Evolutionary conservation across 108 stramenopile species (phyloP).

Genomic region (Pseudonitzschia delicatissima): DNA sequence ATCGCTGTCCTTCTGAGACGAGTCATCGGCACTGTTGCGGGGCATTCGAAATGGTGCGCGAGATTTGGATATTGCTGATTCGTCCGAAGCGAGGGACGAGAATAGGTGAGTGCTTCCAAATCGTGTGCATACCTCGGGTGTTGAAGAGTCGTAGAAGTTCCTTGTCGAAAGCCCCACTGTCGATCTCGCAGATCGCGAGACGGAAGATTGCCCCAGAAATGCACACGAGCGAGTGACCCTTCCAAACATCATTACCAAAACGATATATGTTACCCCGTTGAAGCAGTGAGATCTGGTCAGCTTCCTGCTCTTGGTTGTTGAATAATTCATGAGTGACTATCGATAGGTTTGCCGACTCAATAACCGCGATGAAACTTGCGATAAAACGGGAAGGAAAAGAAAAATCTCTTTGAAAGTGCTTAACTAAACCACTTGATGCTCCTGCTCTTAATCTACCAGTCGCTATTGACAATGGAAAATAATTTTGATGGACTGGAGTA

Average conservation of each 20-base stretch:
- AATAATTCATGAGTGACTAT: neutral
- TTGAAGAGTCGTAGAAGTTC: neutral
- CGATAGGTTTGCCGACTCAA: too few relatives aligned
- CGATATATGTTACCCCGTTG: neutral
- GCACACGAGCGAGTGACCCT: neutral
- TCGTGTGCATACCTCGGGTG: neutral
- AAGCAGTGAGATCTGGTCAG: neutral
- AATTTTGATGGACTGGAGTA: too few relatives aligned
- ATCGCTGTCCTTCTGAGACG: conserved; percentile 14
- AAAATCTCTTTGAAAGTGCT: neutral
- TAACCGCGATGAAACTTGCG: neutral
- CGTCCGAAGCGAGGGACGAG: conserved; percentile 9
- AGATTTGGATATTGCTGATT: conserved; percentile 37
- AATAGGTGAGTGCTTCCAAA: neutral
- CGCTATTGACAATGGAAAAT: too few relatives aligned
- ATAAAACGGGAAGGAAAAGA: too few relatives aligned
- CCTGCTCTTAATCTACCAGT: too few relatives aligned
- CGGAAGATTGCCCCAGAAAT: neutral
- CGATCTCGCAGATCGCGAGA: neutral
- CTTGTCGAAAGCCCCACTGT: neutral
- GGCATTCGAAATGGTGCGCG: conserved; percentile 52
- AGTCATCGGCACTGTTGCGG: conserved; percentile 37
- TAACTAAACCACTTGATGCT: too few relatives aligned
- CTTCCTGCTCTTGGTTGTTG: neutral
- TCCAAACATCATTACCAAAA: neutral